A percentile compares a stretch with the other conserved stretches of the same genome.
Conservation (phyloP, 2,329 filamentous ascomycete genomes). For the Fusarium azukiicola region DNA sequence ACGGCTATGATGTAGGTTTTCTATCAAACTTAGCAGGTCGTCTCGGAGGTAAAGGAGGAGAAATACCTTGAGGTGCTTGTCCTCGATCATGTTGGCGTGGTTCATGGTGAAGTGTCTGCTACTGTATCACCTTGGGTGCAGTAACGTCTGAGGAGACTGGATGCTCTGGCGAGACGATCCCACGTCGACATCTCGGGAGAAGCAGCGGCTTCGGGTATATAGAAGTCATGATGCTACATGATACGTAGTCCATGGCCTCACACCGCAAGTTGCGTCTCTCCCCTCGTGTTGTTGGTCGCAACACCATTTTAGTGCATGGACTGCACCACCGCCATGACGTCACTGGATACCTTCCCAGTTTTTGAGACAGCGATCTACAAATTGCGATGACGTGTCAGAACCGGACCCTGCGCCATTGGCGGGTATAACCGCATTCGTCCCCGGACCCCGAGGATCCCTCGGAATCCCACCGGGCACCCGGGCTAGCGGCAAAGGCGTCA, state of each 20-base stretch:
- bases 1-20: conserved; percentile 55
- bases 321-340: conserved; percentile 10
- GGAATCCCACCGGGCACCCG: conserved; percentile 3
- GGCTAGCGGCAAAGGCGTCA: conserved; percentile 13
- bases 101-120: neutral
- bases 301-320: neutral
- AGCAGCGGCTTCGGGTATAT: conserved; percentile 7
- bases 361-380: conserved; percentile 8
- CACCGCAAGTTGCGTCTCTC: conserved; percentile 10
- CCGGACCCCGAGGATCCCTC: neutral
- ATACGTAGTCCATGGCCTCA: conserved; percentile 1
- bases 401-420: neutral
- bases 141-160: neutral
- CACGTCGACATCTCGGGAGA: neutral
- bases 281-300: neutral
- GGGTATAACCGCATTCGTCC: neutral
- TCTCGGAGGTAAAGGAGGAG: neutral
- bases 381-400: conserved; percentile 15
- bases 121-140: neutral
- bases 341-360: conserved; percentile 7
- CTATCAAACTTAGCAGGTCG: conserved; percentile 29
- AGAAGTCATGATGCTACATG: conserved; percentile 9
- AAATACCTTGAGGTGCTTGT: conserved; percentile 16
- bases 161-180: conserved; percentile 6
- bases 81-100: conserved; percentile 18